Evolutionary conservation across 208 protist genomes (phyloP).

Genomic region (Naegleria fowleri): DNA sequence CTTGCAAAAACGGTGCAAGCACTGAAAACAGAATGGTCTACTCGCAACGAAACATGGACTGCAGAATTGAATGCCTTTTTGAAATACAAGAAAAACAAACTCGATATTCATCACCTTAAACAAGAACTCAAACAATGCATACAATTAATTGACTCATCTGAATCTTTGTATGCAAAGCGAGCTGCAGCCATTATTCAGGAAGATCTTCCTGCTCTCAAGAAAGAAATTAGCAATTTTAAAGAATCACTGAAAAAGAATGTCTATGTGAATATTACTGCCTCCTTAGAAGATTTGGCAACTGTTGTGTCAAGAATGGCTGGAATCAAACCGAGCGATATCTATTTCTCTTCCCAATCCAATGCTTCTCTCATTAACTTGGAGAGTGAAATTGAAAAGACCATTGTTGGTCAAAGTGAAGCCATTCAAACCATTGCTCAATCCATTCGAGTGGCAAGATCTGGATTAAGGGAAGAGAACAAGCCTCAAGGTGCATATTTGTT

Average conservation of each 20-base stretch:
- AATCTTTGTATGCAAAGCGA: not conserved
- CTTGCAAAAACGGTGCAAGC: not conserved
- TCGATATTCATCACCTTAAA: not conserved
- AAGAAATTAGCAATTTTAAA: not conserved
- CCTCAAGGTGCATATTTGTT: conserved; percentile 93
- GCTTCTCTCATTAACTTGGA: conserved; percentile 35
- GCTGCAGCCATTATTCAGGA: not conserved
- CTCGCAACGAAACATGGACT: not conserved
- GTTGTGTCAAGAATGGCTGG: not conserved
- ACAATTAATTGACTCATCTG: not conserved
- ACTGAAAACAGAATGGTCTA: not conserved
- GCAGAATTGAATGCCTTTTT: not conserved
- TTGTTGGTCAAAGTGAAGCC: conserved; percentile 93
- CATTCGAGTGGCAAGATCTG: conserved; percentile 87
- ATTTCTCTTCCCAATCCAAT: not conserved
- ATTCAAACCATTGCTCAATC: conserved; percentile 87
- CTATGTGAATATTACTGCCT: not conserved
- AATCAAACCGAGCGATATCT: not conserved
- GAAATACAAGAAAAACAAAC: not conserved
- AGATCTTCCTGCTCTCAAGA: not conserved
- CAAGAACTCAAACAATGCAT: not conserved
- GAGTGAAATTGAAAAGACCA: conserved; percentile 51
- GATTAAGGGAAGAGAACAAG: conserved; percentile 72
- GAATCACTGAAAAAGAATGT: not conserved
- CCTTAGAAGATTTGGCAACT: not conserved